Evolutionary conservation across 139 green algal genomes (phyloP), one percentile per base, ranked within the genome.

Genomic region (Chlamydomonas applanata): DNA sequence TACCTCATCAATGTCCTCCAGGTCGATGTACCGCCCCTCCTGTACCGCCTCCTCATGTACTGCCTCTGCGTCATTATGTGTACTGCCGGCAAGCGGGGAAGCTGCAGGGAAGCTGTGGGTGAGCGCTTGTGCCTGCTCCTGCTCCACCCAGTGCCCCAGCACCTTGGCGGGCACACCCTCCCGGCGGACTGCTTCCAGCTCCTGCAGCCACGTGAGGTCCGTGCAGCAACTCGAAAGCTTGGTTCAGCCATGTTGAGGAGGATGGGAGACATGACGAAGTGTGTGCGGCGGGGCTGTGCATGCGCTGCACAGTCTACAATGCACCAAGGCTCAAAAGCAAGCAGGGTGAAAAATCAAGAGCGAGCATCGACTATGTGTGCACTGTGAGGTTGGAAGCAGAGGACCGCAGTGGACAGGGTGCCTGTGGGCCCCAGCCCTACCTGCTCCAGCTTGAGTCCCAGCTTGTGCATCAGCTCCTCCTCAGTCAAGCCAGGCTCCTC

Each of bases 391-490:
- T n/a, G n/a, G n/a, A n/a, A n/a, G n/a, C n/a, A n/a, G n/a, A n/a
- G n/a, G n/a, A n/a, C n/a, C n/a, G n/a, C n/a, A n/a, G n/a, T n/a
- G n/a, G n/a, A n/a, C n/a, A n/a, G n/a, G n/a, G n/a, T n/a, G n/a
- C n/a, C n/a, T n/a, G n/a, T 25, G 77, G 73, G 46, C n/a, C 74
- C 87, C 33, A 88, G 54, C 63, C 53, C 22, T 14, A 62, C 59
- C 59, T 83, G 72, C 80, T 94, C 89, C 54, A 94, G 73, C 65
- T 80, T 34, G 57, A 94, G 20, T 0, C 89, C 89, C 67, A 94
- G 70, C 82, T 76, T 61, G 1, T 68, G 49, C 72, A 85, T 60
- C 34, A 88, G 78, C 56, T 85, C 78, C n/a, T 70, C 78, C 59
- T 88, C 82, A 30, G 60, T 81, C 30, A 83, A 20, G 44, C 49